phyloP scores from a whole-genome alignment of 305 asterid species.

The Fraxinus latifolia region DNA sequence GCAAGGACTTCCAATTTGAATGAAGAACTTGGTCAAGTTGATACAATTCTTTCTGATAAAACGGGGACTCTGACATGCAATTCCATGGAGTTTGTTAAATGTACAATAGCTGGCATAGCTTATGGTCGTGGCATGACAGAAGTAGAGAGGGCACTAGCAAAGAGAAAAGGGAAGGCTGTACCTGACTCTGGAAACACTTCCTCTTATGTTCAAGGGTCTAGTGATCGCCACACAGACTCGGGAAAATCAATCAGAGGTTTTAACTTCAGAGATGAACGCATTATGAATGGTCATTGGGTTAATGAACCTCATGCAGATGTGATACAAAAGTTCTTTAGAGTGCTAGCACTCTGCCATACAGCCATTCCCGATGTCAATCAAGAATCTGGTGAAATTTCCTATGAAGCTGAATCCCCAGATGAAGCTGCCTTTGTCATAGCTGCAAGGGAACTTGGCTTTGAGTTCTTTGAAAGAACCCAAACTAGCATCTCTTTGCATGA shows the following conservation, averaged over 20 bases:
- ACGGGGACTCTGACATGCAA: conserved; percentile 96
- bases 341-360: conserved; percentile 87
- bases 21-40: conserved; percentile 93
- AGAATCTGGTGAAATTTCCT: conserved; percentile 59
- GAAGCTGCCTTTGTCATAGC: conserved; percentile 97
- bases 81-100: conserved; percentile 97
- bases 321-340: conserved; percentile 78
- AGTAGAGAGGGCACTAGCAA: conserved; percentile 76
- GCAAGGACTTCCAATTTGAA: conserved; percentile 93
- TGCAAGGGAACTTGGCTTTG: conserved; percentile 89
- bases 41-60: conserved; percentile 85
- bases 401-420: conserved; percentile 98
- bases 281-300: conserved; percentile 84
- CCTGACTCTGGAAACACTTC: conserved; percentile 33
- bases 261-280: conserved; percentile 78
- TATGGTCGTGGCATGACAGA: conserved; percentile 95
- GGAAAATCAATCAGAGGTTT: conserved; percentile 70
- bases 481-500: conserved; percentile 75
- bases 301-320: conserved; percentile 53
- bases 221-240: conserved; percentile 14
- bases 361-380: conserved; percentile 80
- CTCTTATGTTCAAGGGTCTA: conserved; percentile 23
- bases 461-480: conserved; percentile 82
- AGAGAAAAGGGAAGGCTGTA: conserved; percentile 47
- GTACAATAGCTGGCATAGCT: conserved; percentile 77